These are phyloP conservation scores for Cryptococcus sp. DNA, from an alignment of 1,284 basidiomycete genomes.

Conservation along the genomic window DNA sequence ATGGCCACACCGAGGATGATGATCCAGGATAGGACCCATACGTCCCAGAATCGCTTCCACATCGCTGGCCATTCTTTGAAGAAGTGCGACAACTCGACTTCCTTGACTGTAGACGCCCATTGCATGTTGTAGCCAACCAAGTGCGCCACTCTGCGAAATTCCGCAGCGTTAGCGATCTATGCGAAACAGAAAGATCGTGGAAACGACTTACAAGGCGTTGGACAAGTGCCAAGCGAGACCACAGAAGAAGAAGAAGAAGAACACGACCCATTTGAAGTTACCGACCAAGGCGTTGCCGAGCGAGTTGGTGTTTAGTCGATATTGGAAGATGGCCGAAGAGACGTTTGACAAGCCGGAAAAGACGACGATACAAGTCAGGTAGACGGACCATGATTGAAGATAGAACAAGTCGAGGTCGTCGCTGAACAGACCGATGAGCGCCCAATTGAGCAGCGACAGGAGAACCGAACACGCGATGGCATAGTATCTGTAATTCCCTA, in stretches of 20 bases:
- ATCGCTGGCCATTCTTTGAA: constrained; percentile 84
- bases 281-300: constrained; percentile 41
- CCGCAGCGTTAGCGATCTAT: background rate
- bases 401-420: constrained; percentile 43
- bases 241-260: constrained; percentile 82
- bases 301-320: constrained; percentile 64
- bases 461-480: constrained; percentile 42
- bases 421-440: constrained; percentile 39
- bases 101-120: constrained; percentile 46
- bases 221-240: constrained; percentile 73
- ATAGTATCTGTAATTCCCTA: constrained; percentile 27
- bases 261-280: constrained; percentile 46
- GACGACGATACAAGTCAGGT: constrained; percentile 70
- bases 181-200: background rate
- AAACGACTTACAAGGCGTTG: constrained; percentile 59
- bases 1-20: constrained; percentile 38
- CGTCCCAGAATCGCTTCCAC: constrained; percentile 66
- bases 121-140: constrained; percentile 76
- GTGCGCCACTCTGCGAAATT: constrained; percentile 62
- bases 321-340: constrained; percentile 70
- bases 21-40: constrained; percentile 43
- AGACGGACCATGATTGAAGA: constrained; percentile 47
- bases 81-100: constrained; percentile 76
- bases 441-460: constrained; percentile 40
- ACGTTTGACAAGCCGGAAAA: constrained; percentile 74